Evolutionary conservation across 2,329 filamentous ascomycete species (phyloP).

Genomic region (Verticillium isaacii): DNA sequence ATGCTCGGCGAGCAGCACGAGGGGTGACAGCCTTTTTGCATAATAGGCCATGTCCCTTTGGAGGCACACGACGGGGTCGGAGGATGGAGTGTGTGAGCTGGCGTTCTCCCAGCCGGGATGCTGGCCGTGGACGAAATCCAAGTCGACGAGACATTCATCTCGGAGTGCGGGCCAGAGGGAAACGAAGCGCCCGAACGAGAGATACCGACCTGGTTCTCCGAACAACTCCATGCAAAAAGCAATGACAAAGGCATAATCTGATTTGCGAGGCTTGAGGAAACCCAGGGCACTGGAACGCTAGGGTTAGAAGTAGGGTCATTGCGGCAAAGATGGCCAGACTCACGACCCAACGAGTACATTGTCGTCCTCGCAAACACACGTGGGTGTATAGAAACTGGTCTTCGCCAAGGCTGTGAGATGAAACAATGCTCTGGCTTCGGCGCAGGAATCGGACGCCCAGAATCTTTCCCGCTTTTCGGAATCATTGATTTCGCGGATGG

Average conservation of each 20-base stretch:
- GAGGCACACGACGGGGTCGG: no score
- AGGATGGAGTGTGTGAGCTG: no score
- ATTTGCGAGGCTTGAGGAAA: not conserved
- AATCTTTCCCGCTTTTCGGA: not conserved
- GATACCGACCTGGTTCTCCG: no score
- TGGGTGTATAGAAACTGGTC: no score
- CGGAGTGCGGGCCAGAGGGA: not conserved
- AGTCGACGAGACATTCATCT: not conserved
- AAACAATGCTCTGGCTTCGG: not conserved
- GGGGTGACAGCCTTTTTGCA: no score
- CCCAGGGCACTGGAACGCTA: not conserved
- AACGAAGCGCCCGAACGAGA: not conserved
- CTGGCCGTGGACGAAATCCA: not conserved
- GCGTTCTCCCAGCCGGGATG: not conserved
- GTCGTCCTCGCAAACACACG: no score
- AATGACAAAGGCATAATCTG: not conserved
- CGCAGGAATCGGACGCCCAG: not conserved
- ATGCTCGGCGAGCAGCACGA: no score
- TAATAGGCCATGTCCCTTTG: no score
- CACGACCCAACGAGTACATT: not conserved
- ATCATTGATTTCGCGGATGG: not conserved
- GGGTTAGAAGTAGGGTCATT: not conserved
- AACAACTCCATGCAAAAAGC: not conserved
- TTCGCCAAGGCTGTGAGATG: not conserved
- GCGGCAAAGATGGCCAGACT: not conserved